Conservation (phyloP, 345 rosid genomes). For the Punica granatum region DNA sequence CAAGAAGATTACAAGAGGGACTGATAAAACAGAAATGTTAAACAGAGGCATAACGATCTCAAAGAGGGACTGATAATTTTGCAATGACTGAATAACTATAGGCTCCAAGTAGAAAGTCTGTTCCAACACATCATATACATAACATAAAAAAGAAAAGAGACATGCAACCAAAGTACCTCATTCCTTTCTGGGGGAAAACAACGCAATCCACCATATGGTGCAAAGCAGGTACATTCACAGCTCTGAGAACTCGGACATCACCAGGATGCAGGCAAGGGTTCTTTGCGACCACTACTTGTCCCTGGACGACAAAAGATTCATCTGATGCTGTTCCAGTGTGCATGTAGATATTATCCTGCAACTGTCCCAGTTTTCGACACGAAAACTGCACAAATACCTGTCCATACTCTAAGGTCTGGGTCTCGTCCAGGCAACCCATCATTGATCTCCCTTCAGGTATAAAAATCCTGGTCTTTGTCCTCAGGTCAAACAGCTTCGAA, state of each 20-base stretch:
- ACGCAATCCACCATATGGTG: slow-evolving; percentile 65
- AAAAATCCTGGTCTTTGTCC: slow-evolving; percentile 57
- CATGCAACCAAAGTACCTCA: slow-evolving; percentile 23
- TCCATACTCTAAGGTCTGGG: slow-evolving; percentile 58
- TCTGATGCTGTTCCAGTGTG: slow-evolving; percentile 1
- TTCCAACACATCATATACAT: no score
- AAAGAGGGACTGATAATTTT: no score
- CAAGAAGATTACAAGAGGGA: no score
- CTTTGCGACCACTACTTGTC: slow-evolving; percentile 45
- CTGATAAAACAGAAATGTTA: no score
- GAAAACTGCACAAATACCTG: slow-evolving; percentile 63
- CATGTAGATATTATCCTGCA: not conserved
- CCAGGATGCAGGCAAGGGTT: slow-evolving; percentile 76
- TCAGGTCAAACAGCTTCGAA: slow-evolving; percentile 53
- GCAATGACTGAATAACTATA: no score
- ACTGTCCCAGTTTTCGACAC: slow-evolving; percentile 4
- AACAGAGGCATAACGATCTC: no score
- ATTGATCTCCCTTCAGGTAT: slow-evolving; percentile 53
- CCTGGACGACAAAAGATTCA: slow-evolving; percentile 15
- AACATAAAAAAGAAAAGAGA: no score
- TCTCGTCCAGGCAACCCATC: slow-evolving; percentile 95
- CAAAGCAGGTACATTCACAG: slow-evolving; percentile 42
- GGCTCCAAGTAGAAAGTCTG: no score
- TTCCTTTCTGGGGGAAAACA: slow-evolving; percentile 67
- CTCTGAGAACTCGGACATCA: slow-evolving; percentile 47